Evolutionary conservation across 345 rosid genomes (phyloP), one percentile per base, ranked within the genome.

Genomic region (Eucalyptus pumila): DNA sequence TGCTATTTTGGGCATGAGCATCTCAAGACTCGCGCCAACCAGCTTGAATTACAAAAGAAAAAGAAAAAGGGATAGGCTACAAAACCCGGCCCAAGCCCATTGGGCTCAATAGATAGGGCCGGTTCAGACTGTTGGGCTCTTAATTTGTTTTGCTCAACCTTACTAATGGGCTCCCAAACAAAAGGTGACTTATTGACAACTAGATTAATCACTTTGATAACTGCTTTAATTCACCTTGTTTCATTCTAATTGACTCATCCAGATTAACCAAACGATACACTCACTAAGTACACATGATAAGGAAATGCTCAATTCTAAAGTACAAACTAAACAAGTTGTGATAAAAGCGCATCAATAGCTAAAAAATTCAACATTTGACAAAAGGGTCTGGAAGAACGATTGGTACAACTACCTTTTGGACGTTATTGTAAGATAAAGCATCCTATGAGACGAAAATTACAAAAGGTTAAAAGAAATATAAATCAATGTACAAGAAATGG

Each of bases 391-490:
- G 69, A 62, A 30, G 69, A 30, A 2, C 69, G 0, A 30, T 12
- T 6, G 4, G 76, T n/a, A 0, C 21, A n/a, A 16, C 21, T 15
- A 65, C 10, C 0, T n/a, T 65, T n/a, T 14, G 37, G 21, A 65
- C 11, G 11, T 65, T 14, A n/a, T n/a, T 14, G 5, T n/a, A 15
- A n/a, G 76, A n/a, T 14, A 15, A 65, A n/a, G 4, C 40, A 65
- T n/a, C 34, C 15, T 65, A 8, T n/a, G 6, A 32, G 37, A 65
- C 3, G 11, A 65, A n/a, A n/a, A 0, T 65, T n/a, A 32, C 11
- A 14, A n/a, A 2, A n/a, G 21, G 2, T n/a, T 14, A 14, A n/a
- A n/a, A 65, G 0, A 65, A 65, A 0, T 15, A 17, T 32, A 65
- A n/a, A 65, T 32, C 40, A 15, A 65, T 65, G 40, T 65, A 65